Evolutionary conservation across 352 stramenopile species (phyloP).

Genomic region (Phytophthora aleatoria): DNA sequence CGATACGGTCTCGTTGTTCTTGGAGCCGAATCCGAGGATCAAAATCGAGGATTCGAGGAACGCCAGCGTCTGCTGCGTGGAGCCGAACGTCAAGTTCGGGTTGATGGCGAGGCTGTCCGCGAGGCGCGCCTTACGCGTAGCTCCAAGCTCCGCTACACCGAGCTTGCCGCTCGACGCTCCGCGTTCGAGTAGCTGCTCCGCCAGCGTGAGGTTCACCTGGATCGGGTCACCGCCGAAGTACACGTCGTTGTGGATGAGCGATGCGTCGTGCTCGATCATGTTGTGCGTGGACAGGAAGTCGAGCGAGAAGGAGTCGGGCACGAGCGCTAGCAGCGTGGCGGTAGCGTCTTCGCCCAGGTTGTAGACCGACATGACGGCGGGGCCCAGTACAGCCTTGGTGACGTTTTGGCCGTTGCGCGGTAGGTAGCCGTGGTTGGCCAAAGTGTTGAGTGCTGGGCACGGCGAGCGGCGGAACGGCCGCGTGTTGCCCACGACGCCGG

Average conservation of each 20-base stretch:
- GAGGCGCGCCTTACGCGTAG: slow-evolving; percentile 40
- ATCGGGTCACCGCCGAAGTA: slow-evolving; percentile 45
- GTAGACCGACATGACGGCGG: slow-evolving; percentile 38
- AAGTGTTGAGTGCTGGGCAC: slow-evolving; percentile 57
- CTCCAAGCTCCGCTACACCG: slow-evolving; percentile 35
- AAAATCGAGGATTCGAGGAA: slow-evolving; percentile 46
- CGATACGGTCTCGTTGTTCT: slow-evolving; percentile 34
- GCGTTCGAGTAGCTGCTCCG: slow-evolving; percentile 36
- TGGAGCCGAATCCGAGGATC: slow-evolving; percentile 38
- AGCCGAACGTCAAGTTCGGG: slow-evolving; percentile 41
- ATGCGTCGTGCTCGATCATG: slow-evolving; percentile 39
- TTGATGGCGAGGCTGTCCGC: slow-evolving; percentile 36
- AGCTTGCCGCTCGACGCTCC: slow-evolving; percentile 29
- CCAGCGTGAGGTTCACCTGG: slow-evolving; percentile 37
- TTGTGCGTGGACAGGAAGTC: slow-evolving; percentile 46
- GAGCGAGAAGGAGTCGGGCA: slow-evolving; percentile 35
- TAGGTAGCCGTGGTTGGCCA: slow-evolving; percentile 64
- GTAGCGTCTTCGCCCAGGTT: slow-evolving; percentile 31
- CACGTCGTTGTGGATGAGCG: slow-evolving; percentile 54
- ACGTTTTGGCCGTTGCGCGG: slow-evolving; percentile 55
- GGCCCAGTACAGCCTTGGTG: slow-evolving; percentile 30
- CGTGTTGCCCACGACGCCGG: slow-evolving; percentile 29
- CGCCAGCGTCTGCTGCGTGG: slow-evolving; percentile 34
- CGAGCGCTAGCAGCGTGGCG: slow-evolving; percentile 29
- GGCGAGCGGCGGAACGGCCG: slow-evolving; percentile 41